Evolutionary conservation across 176 grass and related monocot species (phyloP).

Genomic region (Oryza nivara): DNA sequence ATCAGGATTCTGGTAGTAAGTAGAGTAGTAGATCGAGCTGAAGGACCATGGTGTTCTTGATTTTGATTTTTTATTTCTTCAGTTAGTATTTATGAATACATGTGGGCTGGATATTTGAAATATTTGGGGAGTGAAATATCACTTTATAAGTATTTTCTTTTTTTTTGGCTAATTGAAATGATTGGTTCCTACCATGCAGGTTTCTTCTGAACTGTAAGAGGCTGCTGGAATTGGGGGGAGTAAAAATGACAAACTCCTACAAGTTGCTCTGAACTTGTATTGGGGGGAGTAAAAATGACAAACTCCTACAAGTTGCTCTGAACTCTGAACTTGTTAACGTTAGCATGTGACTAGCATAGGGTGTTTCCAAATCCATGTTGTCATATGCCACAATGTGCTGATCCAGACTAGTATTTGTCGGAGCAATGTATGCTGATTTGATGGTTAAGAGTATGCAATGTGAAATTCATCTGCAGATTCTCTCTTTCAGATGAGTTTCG

Average conservation of each 20-base stretch:
- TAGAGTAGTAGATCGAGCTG: too few relatives aligned
- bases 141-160: neutral
- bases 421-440: neutral
- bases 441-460: neutral
- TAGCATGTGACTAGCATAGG: neutral
- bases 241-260: neutral
- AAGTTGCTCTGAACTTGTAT: neutral
- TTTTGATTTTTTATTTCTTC: too few relatives aligned
- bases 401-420: neutral
- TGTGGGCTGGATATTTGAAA: neutral
- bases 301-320: neutral
- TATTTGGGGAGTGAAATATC: neutral
- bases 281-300: too few relatives aligned
- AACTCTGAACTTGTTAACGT: neutral
- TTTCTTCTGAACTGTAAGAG: conserved; percentile 35
- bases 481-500: neutral
- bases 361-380: neutral
- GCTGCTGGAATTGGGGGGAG: neutral
- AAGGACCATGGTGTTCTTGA: neutral
- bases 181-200: conserved; percentile 37
- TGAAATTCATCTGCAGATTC: neutral
- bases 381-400: neutral
- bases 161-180: neutral
- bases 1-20: neutral
- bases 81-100: neutral